Percentiles rank a stretch among this genome's conserved stretches.
Conservation (phyloP, 331 rosid genomes). For the Phaseolus coccineus region DNA sequence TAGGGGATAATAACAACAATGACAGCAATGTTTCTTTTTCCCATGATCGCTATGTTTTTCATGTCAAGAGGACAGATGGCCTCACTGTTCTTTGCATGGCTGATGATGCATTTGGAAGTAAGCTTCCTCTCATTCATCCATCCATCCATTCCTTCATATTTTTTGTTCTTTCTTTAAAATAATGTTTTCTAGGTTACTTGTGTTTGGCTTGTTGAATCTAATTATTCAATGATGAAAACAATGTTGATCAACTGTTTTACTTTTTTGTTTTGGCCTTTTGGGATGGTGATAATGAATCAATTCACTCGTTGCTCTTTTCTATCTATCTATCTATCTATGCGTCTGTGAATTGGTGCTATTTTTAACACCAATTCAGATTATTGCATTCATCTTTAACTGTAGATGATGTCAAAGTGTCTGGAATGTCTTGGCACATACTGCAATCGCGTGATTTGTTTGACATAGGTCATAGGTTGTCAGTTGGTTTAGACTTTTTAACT, state of each 20-base stretch:
- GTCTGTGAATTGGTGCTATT: not conserved
- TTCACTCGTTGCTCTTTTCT: not conserved
- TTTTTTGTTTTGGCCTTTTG: not conserved
- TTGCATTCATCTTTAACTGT: not conserved
- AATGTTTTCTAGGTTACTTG: not conserved
- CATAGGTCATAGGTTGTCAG: not conserved
- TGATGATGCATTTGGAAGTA: constrained; percentile 83
- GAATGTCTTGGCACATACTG: not conserved
- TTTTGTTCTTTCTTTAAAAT: not conserved
- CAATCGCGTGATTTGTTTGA: not conserved
- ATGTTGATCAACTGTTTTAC: not conserved
- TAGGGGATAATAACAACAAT: constrained; percentile 50
- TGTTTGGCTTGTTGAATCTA: not conserved
- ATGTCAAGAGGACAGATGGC: constrained; percentile 86
- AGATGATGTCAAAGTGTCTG: not conserved
- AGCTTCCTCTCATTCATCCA: constrained; percentile 19
- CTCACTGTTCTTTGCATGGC: constrained; percentile 93
- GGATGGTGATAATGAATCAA: not conserved
- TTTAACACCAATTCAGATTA: not conserved
- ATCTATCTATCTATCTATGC: no score
- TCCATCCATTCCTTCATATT: not conserved
- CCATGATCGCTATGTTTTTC: constrained; percentile 84
- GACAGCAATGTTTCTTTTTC: constrained; percentile 83
- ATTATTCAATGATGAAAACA: not conserved
- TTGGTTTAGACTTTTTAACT: not conserved